Percentiles rank a stretch among this genome's conserved stretches.
Evolutionary conservation across 768 basidiomycete species (phyloP).

Genomic region (Trametes villosa): DNA sequence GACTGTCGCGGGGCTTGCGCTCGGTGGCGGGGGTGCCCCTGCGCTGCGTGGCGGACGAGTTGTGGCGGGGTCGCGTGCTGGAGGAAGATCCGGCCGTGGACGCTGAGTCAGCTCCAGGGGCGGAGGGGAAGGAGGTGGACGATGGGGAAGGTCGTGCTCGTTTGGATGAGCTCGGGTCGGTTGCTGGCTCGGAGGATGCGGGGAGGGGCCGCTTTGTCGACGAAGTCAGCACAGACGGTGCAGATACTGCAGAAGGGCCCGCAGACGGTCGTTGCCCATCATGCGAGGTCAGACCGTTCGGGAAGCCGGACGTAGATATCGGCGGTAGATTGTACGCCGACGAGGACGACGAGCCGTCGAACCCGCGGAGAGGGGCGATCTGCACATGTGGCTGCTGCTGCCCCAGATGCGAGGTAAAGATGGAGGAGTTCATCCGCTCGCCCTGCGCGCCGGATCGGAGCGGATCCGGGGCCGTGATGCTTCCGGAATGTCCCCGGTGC

Average conservation of each 20-base stretch:
- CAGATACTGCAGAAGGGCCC: constrained; percentile 9
- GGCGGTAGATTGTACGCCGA: constrained; percentile 19
- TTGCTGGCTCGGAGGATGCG: constrained; percentile 25
- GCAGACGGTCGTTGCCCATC: constrained; percentile 5
- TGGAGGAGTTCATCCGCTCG: constrained; percentile 1
- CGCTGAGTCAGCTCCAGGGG: constrained; percentile 16
- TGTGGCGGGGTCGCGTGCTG: constrained; percentile 7
- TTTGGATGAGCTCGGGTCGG: constrained; percentile 36
- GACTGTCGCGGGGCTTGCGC: neutral
- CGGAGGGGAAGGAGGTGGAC: constrained; percentile 20
- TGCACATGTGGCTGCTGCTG: constrained; percentile 12
- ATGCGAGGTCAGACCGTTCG: neutral
- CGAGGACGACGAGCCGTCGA: constrained; percentile 4
- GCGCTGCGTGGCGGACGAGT: constrained; percentile 1
- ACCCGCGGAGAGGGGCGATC: constrained; percentile 17
- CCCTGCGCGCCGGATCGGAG: constrained; percentile 9
- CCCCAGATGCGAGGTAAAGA: constrained; percentile 6
- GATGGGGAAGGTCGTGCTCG: constrained; percentile 33
- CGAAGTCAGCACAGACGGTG: constrained; percentile 1
- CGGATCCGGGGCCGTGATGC: constrained; percentile 6
- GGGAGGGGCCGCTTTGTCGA: constrained; percentile 23
- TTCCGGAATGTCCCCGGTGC: constrained; percentile 4
- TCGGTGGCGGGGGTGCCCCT: neutral
- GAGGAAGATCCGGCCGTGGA: constrained; percentile 7
- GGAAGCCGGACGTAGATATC: constrained; percentile 10